Evolutionary conservation across 2,329 filamentous ascomycete genomes (phyloP), one percentile per base, ranked within the genome.

Genomic region (Pseudocercospora musae): DNA sequence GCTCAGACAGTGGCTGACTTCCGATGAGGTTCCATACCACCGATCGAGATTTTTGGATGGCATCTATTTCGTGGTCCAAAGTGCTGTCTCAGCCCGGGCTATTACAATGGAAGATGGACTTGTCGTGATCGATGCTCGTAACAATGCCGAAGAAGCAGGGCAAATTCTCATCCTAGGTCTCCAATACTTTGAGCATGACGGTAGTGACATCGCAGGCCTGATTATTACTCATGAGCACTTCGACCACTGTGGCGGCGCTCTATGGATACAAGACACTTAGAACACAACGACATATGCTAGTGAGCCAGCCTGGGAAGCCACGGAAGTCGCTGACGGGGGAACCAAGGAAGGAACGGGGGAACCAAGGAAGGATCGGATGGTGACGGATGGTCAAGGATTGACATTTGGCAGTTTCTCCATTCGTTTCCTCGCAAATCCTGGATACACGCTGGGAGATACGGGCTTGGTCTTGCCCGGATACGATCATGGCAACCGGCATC

Each of bases 11-110:
- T 25, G 8, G 4, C 48, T 57, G 18, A 57, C 54, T 11, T 42
- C 15, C 15, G 1, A 8, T 7, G 4, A 42, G 48, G 48, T 23
- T 67, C 63, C 21, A 52, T 67, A 18, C 42, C 62, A 23, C 63
- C 65, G 31, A 53, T 58, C 6, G 42, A 49, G n/a, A 53, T 59
- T 11, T 67, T 67, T 53, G n/a, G 57, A 66, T 13, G 55, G 57
- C 6, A 21, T 66, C n/a, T 66, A 59, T 46, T 68, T 68, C 33
- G 59, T 68, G 15, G 66, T 64, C 18, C 63, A 65, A n/a, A 58
- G 56, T n/a, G 56, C 52, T 21, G 60, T 65, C 20, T 64, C 60
- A 4, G 50, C 64, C n/a, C 67, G 65, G 66, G 62, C 62, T 4
- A 60, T 62, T 23, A 58, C 66, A 20, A 68, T 60, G 5, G 59